These are phyloP conservation scores for Monascus ruber DNA, from an alignment of 2,329 filamentous ascomycete species.

Conservation along the genomic window DNA sequence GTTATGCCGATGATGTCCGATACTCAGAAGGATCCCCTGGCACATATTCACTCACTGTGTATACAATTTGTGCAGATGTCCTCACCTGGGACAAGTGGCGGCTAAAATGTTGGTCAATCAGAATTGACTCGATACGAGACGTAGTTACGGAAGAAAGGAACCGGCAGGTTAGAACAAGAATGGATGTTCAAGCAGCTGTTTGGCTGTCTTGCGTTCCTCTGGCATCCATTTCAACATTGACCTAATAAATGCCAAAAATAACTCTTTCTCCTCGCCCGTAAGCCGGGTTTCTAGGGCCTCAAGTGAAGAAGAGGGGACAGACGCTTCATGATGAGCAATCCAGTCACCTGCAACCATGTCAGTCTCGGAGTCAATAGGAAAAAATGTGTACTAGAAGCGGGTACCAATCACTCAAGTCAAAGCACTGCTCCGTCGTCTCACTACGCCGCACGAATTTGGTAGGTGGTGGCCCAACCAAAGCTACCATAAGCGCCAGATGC, in stretches of 20 bases:
- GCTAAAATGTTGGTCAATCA: neutral
- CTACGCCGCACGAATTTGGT: constrained; percentile 13
- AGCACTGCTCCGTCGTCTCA: constrained; percentile 17
- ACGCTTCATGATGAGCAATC: constrained; percentile 12
- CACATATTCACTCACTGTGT: neutral
- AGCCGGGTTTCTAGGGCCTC: constrained; percentile 11
- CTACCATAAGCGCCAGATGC: constrained; percentile 17
- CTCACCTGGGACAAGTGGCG: neutral
- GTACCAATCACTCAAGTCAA: constrained; percentile 12
- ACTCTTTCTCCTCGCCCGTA: constrained; percentile 17
- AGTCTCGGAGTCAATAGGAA: constrained; percentile 1
- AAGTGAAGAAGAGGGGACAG: constrained; percentile 11
- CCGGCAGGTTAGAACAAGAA: constrained; percentile 8
- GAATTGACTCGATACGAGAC: neutral
- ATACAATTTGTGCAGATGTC: too few relatives aligned
- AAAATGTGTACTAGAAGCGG: too few relatives aligned
- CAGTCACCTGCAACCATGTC: neutral
- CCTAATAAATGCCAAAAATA: constrained; percentile 24
- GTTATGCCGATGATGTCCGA: neutral
- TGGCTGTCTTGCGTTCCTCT: constrained; percentile 27
- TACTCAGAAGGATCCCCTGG: neutral
- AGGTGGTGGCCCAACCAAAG: constrained; percentile 15
- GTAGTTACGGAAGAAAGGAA: constrained; percentile 5
- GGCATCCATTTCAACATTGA: constrained; percentile 30
- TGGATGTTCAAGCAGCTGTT: constrained; percentile 26